phyloP scores from a whole-genome alignment of 2,329 filamentous ascomycete species.

The Neophaeococcomyces mojaviensis region DNA sequence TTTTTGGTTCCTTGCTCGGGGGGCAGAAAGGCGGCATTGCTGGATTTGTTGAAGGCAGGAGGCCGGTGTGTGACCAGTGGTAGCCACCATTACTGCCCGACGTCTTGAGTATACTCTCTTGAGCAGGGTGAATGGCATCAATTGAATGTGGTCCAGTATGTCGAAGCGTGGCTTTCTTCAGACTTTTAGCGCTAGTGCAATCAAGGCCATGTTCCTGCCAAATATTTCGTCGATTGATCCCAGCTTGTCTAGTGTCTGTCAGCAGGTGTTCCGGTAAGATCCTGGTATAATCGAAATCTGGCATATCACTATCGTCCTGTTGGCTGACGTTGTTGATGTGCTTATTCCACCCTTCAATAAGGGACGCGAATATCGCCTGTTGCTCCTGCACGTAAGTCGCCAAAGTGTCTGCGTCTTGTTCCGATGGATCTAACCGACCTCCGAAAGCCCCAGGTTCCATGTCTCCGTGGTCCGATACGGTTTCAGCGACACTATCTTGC shows the following conservation, averaged over 20 bases:
- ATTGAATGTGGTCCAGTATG: not conserved
- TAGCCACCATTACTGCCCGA: not conserved
- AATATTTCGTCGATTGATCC: slow-evolving; percentile 3
- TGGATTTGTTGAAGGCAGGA: not conserved
- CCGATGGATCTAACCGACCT: not conserved
- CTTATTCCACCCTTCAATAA: slow-evolving; percentile 4
- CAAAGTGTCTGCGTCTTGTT: not conserved
- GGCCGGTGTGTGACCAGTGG: not conserved
- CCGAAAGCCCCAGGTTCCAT: not conserved
- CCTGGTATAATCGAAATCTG: slow-evolving; percentile 11
- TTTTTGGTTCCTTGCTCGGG: not conserved
- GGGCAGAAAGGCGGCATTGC: not conserved
- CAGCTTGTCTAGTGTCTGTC: slow-evolving; percentile 5
- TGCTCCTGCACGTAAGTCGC: not conserved
- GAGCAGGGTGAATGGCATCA: not conserved
- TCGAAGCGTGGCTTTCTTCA: not conserved
- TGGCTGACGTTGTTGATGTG: not conserved
- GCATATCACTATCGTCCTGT: not conserved
- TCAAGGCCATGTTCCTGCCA: slow-evolving; percentile 9
- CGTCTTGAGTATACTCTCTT: not conserved
- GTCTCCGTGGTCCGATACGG: not conserved
- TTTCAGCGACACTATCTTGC: no score
- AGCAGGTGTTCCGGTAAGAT: slow-evolving; percentile 14
- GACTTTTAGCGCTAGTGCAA: not conserved
- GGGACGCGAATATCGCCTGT: not conserved